Conservation (phyloP, 768 basidiomycete species). For the Clitopilus passeckerianus region DNA sequence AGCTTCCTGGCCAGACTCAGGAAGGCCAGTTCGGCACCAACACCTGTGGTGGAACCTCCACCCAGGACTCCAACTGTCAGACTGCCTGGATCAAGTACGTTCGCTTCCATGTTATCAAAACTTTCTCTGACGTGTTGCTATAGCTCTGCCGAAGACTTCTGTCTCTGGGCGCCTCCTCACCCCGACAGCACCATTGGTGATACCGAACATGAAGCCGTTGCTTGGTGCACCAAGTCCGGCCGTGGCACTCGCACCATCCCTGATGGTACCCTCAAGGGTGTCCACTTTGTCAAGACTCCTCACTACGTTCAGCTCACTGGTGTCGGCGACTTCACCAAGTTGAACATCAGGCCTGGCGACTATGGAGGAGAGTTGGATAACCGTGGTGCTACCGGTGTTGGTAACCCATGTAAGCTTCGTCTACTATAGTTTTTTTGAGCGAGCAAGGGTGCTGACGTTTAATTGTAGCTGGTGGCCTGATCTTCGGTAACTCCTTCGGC, state of each 20-base stretch:
- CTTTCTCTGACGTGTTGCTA: constrained; percentile 4
- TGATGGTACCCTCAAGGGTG: constrained; percentile 56
- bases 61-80: constrained; percentile 62
- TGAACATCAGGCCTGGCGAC: constrained; percentile 56
- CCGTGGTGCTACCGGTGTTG: constrained; percentile 57
- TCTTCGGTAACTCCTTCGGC: constrained; percentile 64
- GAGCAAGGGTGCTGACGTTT: constrained; percentile 14
- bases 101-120: constrained; percentile 3
- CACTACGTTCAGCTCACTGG: constrained; percentile 63
- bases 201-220: constrained; percentile 63
- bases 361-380: constrained; percentile 70
- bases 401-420: constrained; percentile 42
- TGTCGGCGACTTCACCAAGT: constrained; percentile 61
- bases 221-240: constrained; percentile 73
- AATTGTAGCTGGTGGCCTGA: constrained; percentile 55
- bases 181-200: constrained; percentile 53
- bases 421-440: background rate
- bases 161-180: constrained; percentile 55
- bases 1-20: constrained; percentile 46
- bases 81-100: constrained; percentile 62
- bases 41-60: constrained; percentile 56
- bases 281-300: constrained; percentile 63
- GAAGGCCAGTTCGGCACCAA: constrained; percentile 63
- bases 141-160: constrained; percentile 63
- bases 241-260: constrained; percentile 74